phyloP scores from a whole-genome alignment of 345 rosid species.

The Hibiscus tridactylites region DNA sequence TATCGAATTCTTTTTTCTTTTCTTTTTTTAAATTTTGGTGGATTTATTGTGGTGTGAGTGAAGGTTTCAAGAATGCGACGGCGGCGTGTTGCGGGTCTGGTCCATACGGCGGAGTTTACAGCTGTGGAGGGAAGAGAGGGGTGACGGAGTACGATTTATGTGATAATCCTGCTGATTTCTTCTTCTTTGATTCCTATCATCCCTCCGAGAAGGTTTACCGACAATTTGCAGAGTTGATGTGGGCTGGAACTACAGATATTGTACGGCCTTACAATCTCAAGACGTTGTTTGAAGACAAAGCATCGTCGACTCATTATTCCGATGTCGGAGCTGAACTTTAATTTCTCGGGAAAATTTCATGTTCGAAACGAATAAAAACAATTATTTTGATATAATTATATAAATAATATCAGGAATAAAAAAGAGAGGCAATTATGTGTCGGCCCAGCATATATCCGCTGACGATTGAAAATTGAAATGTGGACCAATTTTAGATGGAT shows the following conservation, averaged over 20 bases:
- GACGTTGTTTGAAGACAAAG: constrained; percentile 15
- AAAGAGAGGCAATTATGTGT: too few species aligned
- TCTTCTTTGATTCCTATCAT: constrained; percentile 74
- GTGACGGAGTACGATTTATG: constrained; percentile 48
- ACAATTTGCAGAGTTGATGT: constrained; percentile 44
- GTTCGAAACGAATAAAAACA: too few species aligned
- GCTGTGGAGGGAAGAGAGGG: constrained; percentile 70
- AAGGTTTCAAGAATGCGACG: constrained; percentile 60
- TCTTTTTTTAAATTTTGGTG: background rate
- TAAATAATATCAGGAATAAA: too few species aligned
- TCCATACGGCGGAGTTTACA: constrained; percentile 47
- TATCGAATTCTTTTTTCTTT: background rate
- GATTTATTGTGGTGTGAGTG: background rate
- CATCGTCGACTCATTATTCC: too few species aligned
- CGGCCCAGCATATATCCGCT: too few species aligned
- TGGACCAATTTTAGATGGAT: too few species aligned
- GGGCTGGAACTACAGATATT: constrained; percentile 24
- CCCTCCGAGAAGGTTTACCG: constrained; percentile 45
- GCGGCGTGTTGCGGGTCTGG: constrained; percentile 79
- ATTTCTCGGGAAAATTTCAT: too few species aligned
- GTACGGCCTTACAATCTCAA: constrained; percentile 33
- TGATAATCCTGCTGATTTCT: constrained; percentile 39
- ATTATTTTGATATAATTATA: too few species aligned
- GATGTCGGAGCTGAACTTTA: too few species aligned
- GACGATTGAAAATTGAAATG: too few species aligned